Conservation (phyloP, 225 moss, liverwort and hornwort species). For the Pseudoscleropodium purum region DNA sequence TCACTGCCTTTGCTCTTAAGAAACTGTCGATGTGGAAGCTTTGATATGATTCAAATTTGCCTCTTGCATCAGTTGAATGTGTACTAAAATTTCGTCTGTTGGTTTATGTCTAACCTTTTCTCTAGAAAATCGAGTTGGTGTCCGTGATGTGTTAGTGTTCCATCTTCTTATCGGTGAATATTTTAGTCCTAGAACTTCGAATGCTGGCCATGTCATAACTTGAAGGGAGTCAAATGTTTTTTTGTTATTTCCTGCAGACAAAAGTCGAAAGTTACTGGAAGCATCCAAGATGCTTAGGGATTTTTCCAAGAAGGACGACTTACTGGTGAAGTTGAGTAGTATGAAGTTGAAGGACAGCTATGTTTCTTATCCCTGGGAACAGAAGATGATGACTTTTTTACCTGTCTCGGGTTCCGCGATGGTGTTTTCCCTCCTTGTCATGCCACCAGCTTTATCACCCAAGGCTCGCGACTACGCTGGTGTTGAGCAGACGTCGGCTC, state of each 20-base stretch:
- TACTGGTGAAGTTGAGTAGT: slow-evolving; percentile 38
- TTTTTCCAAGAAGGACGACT: slow-evolving; percentile 39
- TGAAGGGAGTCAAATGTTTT: background rate
- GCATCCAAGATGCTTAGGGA: slow-evolving; percentile 40
- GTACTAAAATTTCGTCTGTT: background rate
- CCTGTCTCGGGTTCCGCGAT: slow-evolving; percentile 54
- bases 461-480: slow-evolving; percentile 41
- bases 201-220: background rate
- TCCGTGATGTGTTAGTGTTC: background rate
- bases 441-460: slow-evolving; percentile 48
- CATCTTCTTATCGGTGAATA: background rate
- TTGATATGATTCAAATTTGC: background rate
- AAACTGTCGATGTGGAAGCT: background rate
- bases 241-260: slow-evolving; percentile 1
- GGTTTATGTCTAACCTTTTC: background rate
- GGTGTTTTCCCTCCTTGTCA: slow-evolving; percentile 56
- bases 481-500: slow-evolving; percentile 56
- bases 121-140: background rate
- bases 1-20: background rate
- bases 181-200: background rate
- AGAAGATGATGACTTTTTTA: slow-evolving; percentile 47
- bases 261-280: slow-evolving; percentile 47
- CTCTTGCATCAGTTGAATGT: background rate
- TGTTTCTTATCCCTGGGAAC: slow-evolving; percentile 52
- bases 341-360: slow-evolving; percentile 55